Evolutionary conservation across 495 filamentous ascomycete species (phyloP), one percentile per base, ranked within the genome.

Genomic region (Apiosordaria backusii): DNA sequence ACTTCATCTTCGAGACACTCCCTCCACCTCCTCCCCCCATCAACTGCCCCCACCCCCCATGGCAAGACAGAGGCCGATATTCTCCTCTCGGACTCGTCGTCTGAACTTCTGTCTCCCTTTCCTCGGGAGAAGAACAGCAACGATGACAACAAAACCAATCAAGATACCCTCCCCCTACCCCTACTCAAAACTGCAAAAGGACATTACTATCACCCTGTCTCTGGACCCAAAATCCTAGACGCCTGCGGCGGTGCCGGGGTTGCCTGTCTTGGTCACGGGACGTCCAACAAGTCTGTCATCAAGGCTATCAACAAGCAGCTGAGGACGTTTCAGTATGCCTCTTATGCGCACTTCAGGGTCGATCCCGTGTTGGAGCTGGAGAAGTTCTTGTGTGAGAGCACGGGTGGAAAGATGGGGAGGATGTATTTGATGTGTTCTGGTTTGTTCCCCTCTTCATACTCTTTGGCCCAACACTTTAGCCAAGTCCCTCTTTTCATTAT

Each of bases 221-320:
- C 85, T 68, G 85, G 85, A 13, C 77, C 78, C 22, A 81, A 75
- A 40, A 83, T 91, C 68, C 81, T 89, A 23, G 88, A 90, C 68
- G 84, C 85, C 0, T 78, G 77, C 52, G 71, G 77, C 21, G 83
- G 82, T 10, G 83, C 81, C 25, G 82, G 78, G 0, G 82, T 84
- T 1, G 77, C 83, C 27, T 81, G 76, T 50, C 67, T 86, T 25
- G 84, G 84, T 18, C 83, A 85, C 62, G 78, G 80, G 52, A 75
- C 81, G 24, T 45, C 35, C 35, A 45, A 45, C 35, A 57, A 68
- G 19, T 73, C 79, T 26, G 74, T 84, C 45, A 70, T 74, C 35
- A 71, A 77, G 1, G 81, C 77, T 0, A 68, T 78, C 52, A 35
- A 45, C 0, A 53, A 59, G 1, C 81, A 84, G 66, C 57, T 80